Base-by-base conservation (phyloP, 345 rosid genomes). In the Boechera stricta region DNA sequence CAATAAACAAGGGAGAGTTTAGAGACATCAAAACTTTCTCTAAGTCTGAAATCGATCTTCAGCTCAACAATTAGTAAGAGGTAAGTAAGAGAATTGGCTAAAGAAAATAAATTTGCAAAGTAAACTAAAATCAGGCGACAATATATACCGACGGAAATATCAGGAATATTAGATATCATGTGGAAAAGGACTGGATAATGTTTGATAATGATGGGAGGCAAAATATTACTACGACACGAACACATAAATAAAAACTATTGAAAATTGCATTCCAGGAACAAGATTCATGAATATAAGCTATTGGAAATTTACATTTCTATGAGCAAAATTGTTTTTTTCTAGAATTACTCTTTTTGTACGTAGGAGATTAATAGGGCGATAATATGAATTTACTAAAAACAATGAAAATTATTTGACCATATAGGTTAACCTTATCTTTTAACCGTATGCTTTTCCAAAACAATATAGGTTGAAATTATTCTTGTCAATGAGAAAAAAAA, bases 141-240 rank as follows among this genome's bases (percentile, higher is more conserved):
- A 24, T 33, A 59, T 71, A 70, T 57, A 57, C 66, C n/a, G 44
- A 32, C 28, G 28, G 7, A 72, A 26, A 72, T 72, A 62, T 39
- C 29, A 54, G 5, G 61, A 26, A 72, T 72, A 62, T 28, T 51
- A 54, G 13, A 73, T 53, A 51, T 38, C 29, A 62, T 52, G 24
- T 31, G 42, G 52, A 62, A 73, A 61, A 51, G 24, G 21, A 38
- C 44, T 12, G 15, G 13, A 49, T 62, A 42, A 36, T 72, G 31
- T 35, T 36, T 32, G 69, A 51, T 28, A 28, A 15, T 51, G 76
- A 72, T 36, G 39, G 39, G 51, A 38, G 21, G 32, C 29, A 52
- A 29, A 61, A n/a, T 2, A 51, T 38, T 61, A 36, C 39, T 26
- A 49, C 51, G 52, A 62, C 44, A 70, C 64, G 54, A 57, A 10